Base-by-base conservation (phyloP, 345 rosid genomes). In the Excoecaria cochinchinensis region DNA sequence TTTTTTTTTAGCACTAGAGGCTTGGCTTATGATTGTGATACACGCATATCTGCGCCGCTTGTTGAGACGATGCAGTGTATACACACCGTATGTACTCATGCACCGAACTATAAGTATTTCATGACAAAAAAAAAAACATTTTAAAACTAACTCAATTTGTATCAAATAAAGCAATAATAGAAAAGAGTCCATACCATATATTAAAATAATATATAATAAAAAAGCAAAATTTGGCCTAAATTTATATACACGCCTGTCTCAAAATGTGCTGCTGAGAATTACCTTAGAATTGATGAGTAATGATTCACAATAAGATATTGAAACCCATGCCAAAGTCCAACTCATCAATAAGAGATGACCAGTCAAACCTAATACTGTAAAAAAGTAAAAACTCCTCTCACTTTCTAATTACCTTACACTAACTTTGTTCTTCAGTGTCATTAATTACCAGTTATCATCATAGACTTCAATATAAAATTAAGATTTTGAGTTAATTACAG, bases 311-410 rank as follows among this genome's bases (percentile, higher is more conserved):
- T 46, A 72, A 64, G 66, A 64, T 25, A 25, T 25, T 13, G 46
- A 36, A 14, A 24, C 60, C 67, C 80, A 77, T 47, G 76, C 76
- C 46, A 21, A 3, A 62, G 38, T 13, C 58, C 71, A 42, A 40
- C 44, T 40, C 46, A 76, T 76, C 69, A 46, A 17, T 55, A 69
- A 7, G 21, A 68, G 22, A 24, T 12, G 59, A 60, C 57, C 25
- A 24, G 75, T 77, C 65, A 77, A 77, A 68, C 38, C 3, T 31
- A 31, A 31, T 31, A 31, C 1, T n/a, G n/a, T n/a, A 31, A 31
- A 0, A 31, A 31, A 31, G 31, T 31, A 31, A 31, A 31, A 31
- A 31, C 31, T 31, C 31, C 38, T 8, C 1, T 6, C 7, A 51
- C 55, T 51, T 10, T 11, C 15, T 51, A 51, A 14, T 5, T 51